A percentile compares a stretch with the other conserved stretches of the same genome.
Conservation (phyloP, 352 stramenopile species). For the Phytophthora hibernalis region DNA sequence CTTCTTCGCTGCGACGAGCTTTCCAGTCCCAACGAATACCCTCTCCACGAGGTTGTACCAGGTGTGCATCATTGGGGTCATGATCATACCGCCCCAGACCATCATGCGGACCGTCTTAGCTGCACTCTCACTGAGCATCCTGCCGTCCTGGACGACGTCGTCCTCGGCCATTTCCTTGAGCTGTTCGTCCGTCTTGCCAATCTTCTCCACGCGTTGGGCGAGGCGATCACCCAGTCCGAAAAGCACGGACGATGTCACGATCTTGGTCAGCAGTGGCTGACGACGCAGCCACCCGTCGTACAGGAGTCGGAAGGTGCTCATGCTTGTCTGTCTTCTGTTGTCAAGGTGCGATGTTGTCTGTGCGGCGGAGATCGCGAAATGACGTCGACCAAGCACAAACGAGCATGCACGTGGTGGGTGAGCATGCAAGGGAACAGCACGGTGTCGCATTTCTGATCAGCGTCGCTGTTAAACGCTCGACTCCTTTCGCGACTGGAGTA, state of each 20-base stretch:
- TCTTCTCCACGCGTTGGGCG: slow-evolving; percentile 38
- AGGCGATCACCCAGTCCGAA: slow-evolving; percentile 62
- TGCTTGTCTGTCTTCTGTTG: slow-evolving; percentile 8
- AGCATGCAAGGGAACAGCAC: slow-evolving; percentile 12
- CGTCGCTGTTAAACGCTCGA: slow-evolving; percentile 1
- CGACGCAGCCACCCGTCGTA: slow-evolving; percentile 57
- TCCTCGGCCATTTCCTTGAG: slow-evolving; percentile 18
- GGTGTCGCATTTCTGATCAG: slow-evolving; percentile 18
- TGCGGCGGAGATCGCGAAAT: slow-evolving; percentile 7
- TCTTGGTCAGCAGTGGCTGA: slow-evolving; percentile 64
- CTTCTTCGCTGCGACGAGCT: slow-evolving; percentile 38
- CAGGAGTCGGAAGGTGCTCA: slow-evolving; percentile 44
- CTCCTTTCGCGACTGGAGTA: neutral
- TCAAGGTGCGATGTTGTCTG: neutral
- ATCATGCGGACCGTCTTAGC: slow-evolving; percentile 63
- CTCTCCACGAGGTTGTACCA: slow-evolving; percentile 90
- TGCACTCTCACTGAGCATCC: slow-evolving; percentile 24
- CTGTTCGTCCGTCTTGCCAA: slow-evolving; percentile 28
- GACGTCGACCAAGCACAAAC: slow-evolving; percentile 10
- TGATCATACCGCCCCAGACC: slow-evolving; percentile 86
- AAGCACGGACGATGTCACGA: slow-evolving; percentile 57
- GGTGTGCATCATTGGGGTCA: slow-evolving; percentile 89
- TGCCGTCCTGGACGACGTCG: slow-evolving; percentile 4
- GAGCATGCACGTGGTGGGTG: slow-evolving; percentile 13
- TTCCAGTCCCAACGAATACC: slow-evolving; percentile 29